Conservation (phyloP, 1,284 basidiomycete genomes). For the Agroathelia rolfsii region DNA sequence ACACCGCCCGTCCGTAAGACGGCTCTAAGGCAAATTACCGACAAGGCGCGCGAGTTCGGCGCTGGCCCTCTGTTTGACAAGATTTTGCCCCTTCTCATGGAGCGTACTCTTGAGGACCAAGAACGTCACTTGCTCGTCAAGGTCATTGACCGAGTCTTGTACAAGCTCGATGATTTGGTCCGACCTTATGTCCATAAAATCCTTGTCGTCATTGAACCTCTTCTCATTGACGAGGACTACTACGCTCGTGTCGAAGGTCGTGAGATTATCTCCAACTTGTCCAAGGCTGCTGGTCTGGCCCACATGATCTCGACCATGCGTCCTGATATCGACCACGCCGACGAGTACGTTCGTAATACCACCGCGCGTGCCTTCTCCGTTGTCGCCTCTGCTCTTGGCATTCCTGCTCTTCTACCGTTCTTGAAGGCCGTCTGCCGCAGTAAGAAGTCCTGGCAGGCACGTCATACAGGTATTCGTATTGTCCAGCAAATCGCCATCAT, state of each 20-base stretch:
- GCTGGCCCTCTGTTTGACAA: conserved; percentile 99
- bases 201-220: conserved; percentile 96
- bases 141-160: conserved; percentile 97
- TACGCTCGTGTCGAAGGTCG: conserved; percentile 99
- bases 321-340: conserved; percentile 98
- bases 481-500: conserved; percentile 99
- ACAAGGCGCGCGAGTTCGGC: conserved; percentile 97
- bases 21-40: conserved; percentile 96
- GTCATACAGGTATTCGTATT: conserved; percentile 98
- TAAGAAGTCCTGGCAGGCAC: conserved; percentile 99
- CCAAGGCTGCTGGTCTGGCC: conserved; percentile 96
- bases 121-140: conserved; percentile 98
- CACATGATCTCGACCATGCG: conserved; percentile 99
- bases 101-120: conserved; percentile 96
- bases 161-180: conserved; percentile 98
- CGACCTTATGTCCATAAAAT: conserved; percentile 99
- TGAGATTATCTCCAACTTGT: conserved; percentile 98
- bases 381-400: conserved; percentile 96
- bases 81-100: conserved; percentile 97
- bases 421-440: conserved; percentile 96
- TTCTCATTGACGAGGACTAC: conserved; percentile 99
- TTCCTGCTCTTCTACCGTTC: conserved; percentile 95
- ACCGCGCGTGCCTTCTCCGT: conserved; percentile 99
- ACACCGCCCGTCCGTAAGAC: conserved; percentile 98
- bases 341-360: conserved; percentile 99